Conservation (phyloP, 2,329 filamentous ascomycete genomes). For the Pyrenophora graminea region DNA sequence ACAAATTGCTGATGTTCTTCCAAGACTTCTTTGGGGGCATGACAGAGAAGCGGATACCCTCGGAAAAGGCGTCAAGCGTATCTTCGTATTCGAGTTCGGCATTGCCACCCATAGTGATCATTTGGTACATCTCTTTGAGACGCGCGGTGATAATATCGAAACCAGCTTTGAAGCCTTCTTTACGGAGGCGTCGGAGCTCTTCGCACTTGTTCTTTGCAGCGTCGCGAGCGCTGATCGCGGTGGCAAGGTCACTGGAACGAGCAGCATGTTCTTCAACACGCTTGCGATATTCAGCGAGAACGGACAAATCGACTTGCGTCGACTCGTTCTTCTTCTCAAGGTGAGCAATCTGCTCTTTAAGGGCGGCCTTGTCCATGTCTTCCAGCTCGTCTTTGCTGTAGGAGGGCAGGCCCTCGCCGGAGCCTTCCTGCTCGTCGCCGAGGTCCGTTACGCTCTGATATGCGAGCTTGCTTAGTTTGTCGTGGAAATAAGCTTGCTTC, state of each 20-base stretch:
- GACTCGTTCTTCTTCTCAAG: constrained; percentile 80
- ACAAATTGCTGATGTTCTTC: constrained; percentile 98
- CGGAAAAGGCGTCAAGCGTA: constrained; percentile 92
- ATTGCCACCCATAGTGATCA: constrained; percentile 99
- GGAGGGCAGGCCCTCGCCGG: constrained; percentile 62
- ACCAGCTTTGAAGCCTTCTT: constrained; percentile 98
- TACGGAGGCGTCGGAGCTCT: constrained; percentile 82
- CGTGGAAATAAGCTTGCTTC: constrained; percentile 81
- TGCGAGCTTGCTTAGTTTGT: constrained; percentile 82
- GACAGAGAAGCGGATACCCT: constrained; percentile 95
- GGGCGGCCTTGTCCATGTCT: constrained; percentile 64
- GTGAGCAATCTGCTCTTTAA: constrained; percentile 67
- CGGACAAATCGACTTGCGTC: constrained; percentile 81
- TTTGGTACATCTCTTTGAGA: constrained; percentile 99
- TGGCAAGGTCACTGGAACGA: constrained; percentile 80
- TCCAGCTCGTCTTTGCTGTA: constrained; percentile 74
- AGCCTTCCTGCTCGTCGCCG: constrained; percentile 60
- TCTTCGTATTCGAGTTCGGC: constrained; percentile 97
- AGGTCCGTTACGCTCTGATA: constrained; percentile 73
- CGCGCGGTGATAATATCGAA: constrained; percentile 92
- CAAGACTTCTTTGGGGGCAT: constrained; percentile 99
- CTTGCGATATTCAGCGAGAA: constrained; percentile 85
- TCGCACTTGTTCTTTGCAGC: constrained; percentile 89
- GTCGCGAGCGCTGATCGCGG: constrained; percentile 78
- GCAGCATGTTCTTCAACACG: constrained; percentile 80